phyloP scores from a whole-genome alignment of 2,329 filamentous ascomycete genomes.

The Epichloe hybrida region DNA sequence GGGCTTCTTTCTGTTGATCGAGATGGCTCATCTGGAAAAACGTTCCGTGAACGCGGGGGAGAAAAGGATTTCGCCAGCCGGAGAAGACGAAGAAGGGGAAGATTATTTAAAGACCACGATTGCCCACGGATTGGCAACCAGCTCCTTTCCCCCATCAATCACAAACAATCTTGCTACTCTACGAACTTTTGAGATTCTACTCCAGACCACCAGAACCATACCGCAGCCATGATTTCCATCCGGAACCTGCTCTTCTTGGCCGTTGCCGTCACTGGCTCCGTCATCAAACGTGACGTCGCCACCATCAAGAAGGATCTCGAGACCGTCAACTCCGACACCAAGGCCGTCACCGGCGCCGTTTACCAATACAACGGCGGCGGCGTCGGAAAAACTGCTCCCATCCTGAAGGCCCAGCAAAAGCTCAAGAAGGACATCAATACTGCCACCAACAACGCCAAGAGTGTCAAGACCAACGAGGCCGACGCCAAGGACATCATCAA shows the following conservation, averaged over 20 bases:
- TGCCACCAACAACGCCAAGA: not conserved
- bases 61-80: no score
- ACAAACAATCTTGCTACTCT: no score
- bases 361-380: not conserved
- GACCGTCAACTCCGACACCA: not conserved
- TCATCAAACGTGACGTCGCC: not conserved
- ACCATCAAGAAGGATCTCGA: not conserved
- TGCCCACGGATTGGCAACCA: no score
- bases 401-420: not conserved
- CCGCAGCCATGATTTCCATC: not conserved
- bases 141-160: no score
- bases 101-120: no score
- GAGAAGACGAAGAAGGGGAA: no score
- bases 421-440: not conserved
- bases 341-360: not conserved
- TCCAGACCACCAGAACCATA: not conserved
- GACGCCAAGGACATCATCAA: not conserved
- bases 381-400: not conserved
- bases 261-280: constrained; percentile 1
- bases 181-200: no score
- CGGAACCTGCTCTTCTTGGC: constrained; percentile 3
- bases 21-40: no score
- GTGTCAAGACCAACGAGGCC: not conserved
- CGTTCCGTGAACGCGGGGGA: no score
- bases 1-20: no score